These are phyloP conservation scores for Phialemonium atrogriseum DNA, from an alignment of 2,329 filamentous ascomycete genomes.

Conservation along the genomic window DNA sequence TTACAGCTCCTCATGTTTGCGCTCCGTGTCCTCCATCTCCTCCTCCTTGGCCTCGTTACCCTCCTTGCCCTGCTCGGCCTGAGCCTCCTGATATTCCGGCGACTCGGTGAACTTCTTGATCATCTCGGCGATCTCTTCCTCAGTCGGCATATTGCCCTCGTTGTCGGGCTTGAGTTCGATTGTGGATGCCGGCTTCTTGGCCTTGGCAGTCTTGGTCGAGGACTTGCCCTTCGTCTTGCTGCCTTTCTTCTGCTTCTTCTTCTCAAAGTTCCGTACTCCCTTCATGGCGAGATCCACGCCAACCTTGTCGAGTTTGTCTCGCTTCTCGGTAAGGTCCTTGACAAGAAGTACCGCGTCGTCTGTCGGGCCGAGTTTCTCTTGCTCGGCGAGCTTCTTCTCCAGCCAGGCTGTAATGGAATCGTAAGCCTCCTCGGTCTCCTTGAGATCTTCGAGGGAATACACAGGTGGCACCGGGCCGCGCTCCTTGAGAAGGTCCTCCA, in stretches of 20 bases:
- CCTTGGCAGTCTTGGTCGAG: constrained; percentile 12
- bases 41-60: constrained; percentile 16
- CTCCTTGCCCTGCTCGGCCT: constrained; percentile 9
- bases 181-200: constrained; percentile 16
- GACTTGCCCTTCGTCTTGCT: constrained; percentile 25
- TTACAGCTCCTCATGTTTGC: constrained; percentile 24
- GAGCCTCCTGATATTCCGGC: constrained; percentile 12
- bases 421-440: constrained; percentile 52
- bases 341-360: constrained; percentile 69
- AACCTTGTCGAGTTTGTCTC: constrained; percentile 62
- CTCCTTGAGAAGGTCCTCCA: constrained; percentile 35
- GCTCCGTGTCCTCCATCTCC: constrained; percentile 10
- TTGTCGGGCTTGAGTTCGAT: constrained; percentile 31
- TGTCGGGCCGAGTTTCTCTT: constrained; percentile 59
- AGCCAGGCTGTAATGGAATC: constrained; percentile 66
- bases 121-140: constrained; percentile 40
- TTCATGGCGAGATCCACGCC: constrained; percentile 64
- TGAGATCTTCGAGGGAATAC: constrained; percentile 67
- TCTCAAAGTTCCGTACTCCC: constrained; percentile 50
- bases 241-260: constrained; percentile 32
- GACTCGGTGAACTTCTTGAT: constrained; percentile 35
- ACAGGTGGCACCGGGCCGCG: constrained; percentile 52
- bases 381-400: constrained; percentile 58
- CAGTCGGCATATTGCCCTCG: constrained; percentile 33
- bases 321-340: constrained; percentile 62